These are phyloP conservation scores for Nosema granulosis DNA, from an alignment of 371 early-diverging fungal genomes.

Conservation along the genomic window DNA sequence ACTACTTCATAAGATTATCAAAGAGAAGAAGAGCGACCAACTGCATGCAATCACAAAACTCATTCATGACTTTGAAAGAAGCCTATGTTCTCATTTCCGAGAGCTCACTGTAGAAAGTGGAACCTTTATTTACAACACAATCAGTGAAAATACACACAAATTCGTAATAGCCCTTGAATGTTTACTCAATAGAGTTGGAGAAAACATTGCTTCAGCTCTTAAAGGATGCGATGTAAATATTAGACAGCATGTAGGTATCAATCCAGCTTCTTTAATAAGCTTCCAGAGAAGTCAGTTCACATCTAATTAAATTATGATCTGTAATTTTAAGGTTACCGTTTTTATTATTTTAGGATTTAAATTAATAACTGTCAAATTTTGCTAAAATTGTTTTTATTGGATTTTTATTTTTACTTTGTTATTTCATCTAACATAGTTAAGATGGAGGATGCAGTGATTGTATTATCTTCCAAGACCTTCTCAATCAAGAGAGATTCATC, in stretches of 20 bases:
- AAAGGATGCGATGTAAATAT: neutral
- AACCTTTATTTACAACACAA: neutral
- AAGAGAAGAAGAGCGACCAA: conserved; percentile 7
- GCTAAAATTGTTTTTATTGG: too few relatives aligned
- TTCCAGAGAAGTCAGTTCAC: too few relatives aligned
- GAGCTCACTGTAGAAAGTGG: neutral
- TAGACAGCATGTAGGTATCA: neutral
- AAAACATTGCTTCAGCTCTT: neutral
- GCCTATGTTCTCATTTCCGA: neutral
- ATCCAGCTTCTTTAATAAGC: too few relatives aligned
- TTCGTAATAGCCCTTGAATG: neutral
- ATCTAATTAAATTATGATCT: too few relatives aligned
- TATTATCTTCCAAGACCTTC: neutral
- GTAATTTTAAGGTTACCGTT: too few relatives aligned
- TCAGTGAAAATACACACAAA: conserved; percentile 3
- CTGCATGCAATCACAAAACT: neutral
- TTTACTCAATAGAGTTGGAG: neutral
- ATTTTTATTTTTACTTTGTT: too few relatives aligned
- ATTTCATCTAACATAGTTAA: neutral
- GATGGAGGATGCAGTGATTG: neutral
- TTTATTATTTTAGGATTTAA: too few relatives aligned
- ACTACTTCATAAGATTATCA: neutral
- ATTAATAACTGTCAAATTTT: too few relatives aligned
- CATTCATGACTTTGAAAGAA: neutral
- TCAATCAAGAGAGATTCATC: neutral